A percentile compares a stretch with the other conserved stretches of the same genome.
phyloP scores from a whole-genome alignment of 108 stramenopile genomes.

The Halocafeteria seosinensis region DNA sequence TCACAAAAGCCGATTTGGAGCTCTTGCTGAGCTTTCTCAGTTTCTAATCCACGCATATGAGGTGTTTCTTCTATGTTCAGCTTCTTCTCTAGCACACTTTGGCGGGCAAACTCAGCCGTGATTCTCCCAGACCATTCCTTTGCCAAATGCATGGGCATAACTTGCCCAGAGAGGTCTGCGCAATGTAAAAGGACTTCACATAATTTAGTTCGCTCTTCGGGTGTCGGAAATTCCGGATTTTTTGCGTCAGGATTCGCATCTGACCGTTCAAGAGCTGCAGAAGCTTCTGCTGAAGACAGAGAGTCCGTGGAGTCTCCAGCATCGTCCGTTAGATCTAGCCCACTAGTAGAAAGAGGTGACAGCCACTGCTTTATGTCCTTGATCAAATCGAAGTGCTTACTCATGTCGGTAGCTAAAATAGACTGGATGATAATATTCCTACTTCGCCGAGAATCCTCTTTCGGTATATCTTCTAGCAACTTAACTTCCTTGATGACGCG shows the following conservation, averaged over 20 bases:
- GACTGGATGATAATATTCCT: background rate
- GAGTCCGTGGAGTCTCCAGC: background rate
- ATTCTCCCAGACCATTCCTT: conserved; percentile 14
- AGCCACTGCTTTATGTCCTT: background rate
- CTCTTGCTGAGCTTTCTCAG: background rate
- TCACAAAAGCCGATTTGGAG: background rate
- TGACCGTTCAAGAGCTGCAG: conserved; percentile 7
- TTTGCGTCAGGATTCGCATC: background rate
- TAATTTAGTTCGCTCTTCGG: background rate
- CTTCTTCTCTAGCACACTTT: conserved; percentile 16
- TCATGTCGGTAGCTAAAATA: background rate
- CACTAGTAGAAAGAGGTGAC: background rate
- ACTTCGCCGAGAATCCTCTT: background rate
- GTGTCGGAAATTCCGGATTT: background rate
- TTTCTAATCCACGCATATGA: conserved; percentile 16
- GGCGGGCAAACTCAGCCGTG: conserved; percentile 14
- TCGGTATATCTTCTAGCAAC: conserved; percentile 19
- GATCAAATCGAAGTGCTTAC: background rate
- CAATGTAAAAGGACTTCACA: conserved; percentile 8
- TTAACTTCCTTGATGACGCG: conserved; percentile 26
- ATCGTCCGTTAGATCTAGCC: background rate
- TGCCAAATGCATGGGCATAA: background rate
- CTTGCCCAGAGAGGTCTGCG: conserved; percentile 16
- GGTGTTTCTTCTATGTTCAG: conserved; percentile 11
- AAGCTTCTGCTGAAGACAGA: conserved; percentile 2